These are phyloP conservation scores for Mucor piriformis DNA, from an alignment of 371 early-diverging fungal species.

Conservation along the genomic window DNA sequence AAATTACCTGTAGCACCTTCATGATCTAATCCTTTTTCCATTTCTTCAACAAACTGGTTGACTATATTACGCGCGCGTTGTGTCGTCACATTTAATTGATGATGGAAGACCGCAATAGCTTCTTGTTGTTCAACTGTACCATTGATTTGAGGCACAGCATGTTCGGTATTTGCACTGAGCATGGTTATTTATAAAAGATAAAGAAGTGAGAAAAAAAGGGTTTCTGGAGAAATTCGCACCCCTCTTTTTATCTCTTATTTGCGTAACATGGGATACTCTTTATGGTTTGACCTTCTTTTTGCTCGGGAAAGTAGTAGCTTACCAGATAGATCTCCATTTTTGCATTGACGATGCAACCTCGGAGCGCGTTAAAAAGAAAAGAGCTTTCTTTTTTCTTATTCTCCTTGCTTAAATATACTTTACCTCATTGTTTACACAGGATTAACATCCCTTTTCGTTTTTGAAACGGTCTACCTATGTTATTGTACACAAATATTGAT, in stretches of 20 bases:
- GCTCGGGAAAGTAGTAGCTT: no score
- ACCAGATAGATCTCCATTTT: no score
- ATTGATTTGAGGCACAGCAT: conserved; percentile 8
- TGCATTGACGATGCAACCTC: no score
- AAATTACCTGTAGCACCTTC: conserved; percentile 57
- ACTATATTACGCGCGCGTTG: conserved; percentile 42
- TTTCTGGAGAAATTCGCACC: neutral
- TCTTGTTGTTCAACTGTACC: conserved; percentile 18
- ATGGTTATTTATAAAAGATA: neutral
- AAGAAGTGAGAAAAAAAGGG: neutral
- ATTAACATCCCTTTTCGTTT: no score
- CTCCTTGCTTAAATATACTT: no score
- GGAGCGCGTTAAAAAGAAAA: no score
- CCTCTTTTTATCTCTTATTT: neutral
- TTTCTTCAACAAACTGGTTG: conserved; percentile 66
- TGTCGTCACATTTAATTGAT: conserved; percentile 16
- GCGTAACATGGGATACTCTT: neutral
- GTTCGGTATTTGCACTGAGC: neutral
- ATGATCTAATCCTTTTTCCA: conserved; percentile 69
- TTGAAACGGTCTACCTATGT: no score
- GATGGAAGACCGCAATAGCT: conserved; percentile 2
- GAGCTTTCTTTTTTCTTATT: no score
- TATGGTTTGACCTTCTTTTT: no score
- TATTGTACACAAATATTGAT: no score
- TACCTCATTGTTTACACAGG: no score